Percentiles rank a stretch among this genome's conserved stretches.
Conservation (phyloP, 441 rosid species). For the Gossypium aridum region DNA sequence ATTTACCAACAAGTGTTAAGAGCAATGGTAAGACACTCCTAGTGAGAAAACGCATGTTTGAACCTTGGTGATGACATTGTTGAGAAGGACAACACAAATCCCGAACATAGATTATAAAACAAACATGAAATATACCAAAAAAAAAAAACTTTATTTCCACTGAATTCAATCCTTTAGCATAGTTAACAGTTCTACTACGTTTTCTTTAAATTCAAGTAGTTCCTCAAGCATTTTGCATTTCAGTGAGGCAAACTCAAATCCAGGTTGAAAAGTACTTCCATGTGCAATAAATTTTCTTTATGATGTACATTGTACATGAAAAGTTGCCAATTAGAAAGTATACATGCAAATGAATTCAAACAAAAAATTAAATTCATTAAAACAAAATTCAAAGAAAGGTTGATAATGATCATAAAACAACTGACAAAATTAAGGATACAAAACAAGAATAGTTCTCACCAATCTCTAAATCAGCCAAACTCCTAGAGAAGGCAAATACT, state of each 20-base stretch:
- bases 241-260: background rate
- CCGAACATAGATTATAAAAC: no score
- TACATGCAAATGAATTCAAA: background rate
- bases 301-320: background rate
- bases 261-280: background rate
- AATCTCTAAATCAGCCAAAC: background rate
- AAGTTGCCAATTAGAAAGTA: background rate
- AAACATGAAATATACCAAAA: no score
- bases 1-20: no score
- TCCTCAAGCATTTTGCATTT: background rate
- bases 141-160: no score
- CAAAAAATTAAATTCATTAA: background rate
- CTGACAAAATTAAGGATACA: background rate
- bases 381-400: background rate
- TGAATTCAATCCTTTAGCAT: no score
- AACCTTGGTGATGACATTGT: no score
- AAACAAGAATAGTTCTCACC: background rate
- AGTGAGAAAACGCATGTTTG: no score
- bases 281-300: background rate
- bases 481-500: slow-evolving; percentile 3
- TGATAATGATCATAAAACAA: background rate
- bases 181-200: background rate
- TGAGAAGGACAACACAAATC: no score
- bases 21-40: no score
- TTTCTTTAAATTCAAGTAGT: background rate